Conservation (phyloP, 2,329 filamentous ascomycete species). For the Alternaria viburni region DNA sequence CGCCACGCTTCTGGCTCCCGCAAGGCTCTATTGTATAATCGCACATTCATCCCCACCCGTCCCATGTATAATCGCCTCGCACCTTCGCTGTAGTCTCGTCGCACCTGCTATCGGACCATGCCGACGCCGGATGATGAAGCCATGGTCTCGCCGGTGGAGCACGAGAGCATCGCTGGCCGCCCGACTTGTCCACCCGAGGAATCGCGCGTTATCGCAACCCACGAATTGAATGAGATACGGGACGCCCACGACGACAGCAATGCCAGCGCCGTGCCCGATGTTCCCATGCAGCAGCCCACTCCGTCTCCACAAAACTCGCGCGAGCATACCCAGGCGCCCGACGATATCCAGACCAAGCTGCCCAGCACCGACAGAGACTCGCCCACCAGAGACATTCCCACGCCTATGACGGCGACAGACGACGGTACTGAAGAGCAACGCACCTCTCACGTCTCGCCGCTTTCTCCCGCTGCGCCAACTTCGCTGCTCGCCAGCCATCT, state of each 20-base stretch:
- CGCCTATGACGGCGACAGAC: slow-evolving; percentile 46
- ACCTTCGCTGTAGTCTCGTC: slow-evolving; percentile 35
- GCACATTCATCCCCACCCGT: slow-evolving; percentile 11
- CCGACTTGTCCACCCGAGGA: slow-evolving; percentile 60
- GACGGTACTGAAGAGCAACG: slow-evolving; percentile 46
- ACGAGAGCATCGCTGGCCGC: slow-evolving; percentile 53
- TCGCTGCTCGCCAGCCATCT: slow-evolving; percentile 35
- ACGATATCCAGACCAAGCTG: slow-evolving; percentile 38
- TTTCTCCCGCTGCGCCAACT: slow-evolving; percentile 34
- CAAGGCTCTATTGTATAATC: slow-evolving; percentile 15
- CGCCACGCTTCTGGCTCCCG: slow-evolving; percentile 14
- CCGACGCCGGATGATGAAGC: slow-evolving; percentile 55
- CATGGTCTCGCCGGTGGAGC: slow-evolving; percentile 50
- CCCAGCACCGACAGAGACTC: slow-evolving; percentile 41
- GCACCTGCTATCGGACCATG: slow-evolving; percentile 50
- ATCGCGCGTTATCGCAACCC: slow-evolving; percentile 30
- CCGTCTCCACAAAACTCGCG: slow-evolving; percentile 41
- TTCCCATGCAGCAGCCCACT: slow-evolving; percentile 43
- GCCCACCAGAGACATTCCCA: slow-evolving; percentile 46
- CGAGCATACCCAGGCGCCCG: slow-evolving; percentile 18
- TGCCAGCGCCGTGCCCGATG: slow-evolving; percentile 19
- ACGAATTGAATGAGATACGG: slow-evolving; percentile 44
- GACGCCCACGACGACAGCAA: slow-evolving; percentile 18
- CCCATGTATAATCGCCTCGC: slow-evolving; percentile 25
- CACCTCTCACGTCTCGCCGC: slow-evolving; percentile 39